Conservation (phyloP, 192 early-diverging fungal genomes). For the Coemansia sp. region DNA sequence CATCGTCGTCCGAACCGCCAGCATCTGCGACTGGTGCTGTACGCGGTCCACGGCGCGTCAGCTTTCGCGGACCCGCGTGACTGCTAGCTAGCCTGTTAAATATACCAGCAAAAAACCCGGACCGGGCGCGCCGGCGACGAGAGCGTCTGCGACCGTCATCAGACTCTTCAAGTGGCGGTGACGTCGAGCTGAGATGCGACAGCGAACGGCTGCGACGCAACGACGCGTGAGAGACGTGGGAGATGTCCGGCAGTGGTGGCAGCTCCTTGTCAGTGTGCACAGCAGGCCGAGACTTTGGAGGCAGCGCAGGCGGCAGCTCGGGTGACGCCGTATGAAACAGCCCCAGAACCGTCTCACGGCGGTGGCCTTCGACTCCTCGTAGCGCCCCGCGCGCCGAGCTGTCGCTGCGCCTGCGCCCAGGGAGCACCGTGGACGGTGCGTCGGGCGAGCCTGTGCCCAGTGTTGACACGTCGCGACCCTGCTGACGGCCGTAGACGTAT, state of each 20-base stretch:
- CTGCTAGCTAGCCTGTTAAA: constrained; percentile 16
- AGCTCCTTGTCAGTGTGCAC: constrained; percentile 30
- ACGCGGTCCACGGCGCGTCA: constrained; percentile 19
- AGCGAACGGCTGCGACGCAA: not conserved
- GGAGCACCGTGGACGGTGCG: constrained; percentile 12
- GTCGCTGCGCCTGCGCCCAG: constrained; percentile 16
- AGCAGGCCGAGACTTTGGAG: not conserved
- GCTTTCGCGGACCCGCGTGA: constrained; percentile 15
- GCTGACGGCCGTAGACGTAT: constrained; percentile 46
- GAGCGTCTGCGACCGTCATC: not conserved
- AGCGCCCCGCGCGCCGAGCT: not conserved
- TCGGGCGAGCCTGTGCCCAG: not conserved
- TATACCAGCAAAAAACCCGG: constrained; percentile 31
- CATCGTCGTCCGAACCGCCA: constrained; percentile 2
- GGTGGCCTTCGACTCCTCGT: constrained; percentile 12
- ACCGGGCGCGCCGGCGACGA: not conserved
- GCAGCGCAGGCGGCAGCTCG: not conserved
- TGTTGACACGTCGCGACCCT: constrained; percentile 10
- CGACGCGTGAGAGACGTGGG: not conserved
- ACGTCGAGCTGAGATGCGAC: not conserved
- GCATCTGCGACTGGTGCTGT: constrained; percentile 6
- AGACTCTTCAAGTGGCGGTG: not conserved
- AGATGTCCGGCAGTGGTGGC: constrained; percentile 17
- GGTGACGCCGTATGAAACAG: constrained; percentile 25
- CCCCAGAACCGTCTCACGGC: constrained; percentile 38